These are phyloP conservation scores for Linanthus parryae DNA, from an alignment of 148 eudicot genomes.

Conservation along the genomic window DNA sequence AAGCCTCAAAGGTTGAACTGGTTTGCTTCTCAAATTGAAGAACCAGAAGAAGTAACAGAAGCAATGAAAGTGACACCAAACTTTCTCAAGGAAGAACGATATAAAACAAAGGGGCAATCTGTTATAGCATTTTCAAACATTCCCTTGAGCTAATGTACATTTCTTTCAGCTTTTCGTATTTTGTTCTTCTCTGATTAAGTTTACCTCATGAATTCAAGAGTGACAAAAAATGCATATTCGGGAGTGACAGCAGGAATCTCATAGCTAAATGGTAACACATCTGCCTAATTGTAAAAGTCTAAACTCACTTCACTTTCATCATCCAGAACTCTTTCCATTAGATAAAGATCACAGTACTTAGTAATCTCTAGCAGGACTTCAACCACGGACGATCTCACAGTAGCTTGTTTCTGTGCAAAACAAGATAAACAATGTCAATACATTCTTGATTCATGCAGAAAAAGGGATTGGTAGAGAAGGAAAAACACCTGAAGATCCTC, in stretches of 20 bases:
- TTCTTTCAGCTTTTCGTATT: not conserved
- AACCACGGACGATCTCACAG: conserved; percentile 81
- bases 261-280: not conserved
- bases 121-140: too few relatives aligned
- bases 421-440: conserved; percentile 5
- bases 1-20: too few relatives aligned
- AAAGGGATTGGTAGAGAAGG: not conserved
- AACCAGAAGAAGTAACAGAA: too few relatives aligned
- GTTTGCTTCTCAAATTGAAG: too few relatives aligned
- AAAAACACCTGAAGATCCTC: conserved; percentile 97
- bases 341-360: conserved; percentile 91
- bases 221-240: not conserved
- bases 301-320: conserved; percentile 90
- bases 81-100: not conserved
- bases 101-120: not conserved
- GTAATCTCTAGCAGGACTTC: conserved; percentile 92
- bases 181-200: not conserved
- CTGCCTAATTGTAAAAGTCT: not conserved
- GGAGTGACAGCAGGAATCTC: not conserved
- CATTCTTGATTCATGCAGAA: conserved; percentile 5
- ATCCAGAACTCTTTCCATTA: conserved; percentile 90
- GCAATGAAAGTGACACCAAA: too few relatives aligned
- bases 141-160: not conserved
- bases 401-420: conserved; percentile 67
- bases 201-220: not conserved